phyloP scores from a whole-genome alignment of 2,329 filamentous ascomycete species.

The Rosellinia necatrix region DNA sequence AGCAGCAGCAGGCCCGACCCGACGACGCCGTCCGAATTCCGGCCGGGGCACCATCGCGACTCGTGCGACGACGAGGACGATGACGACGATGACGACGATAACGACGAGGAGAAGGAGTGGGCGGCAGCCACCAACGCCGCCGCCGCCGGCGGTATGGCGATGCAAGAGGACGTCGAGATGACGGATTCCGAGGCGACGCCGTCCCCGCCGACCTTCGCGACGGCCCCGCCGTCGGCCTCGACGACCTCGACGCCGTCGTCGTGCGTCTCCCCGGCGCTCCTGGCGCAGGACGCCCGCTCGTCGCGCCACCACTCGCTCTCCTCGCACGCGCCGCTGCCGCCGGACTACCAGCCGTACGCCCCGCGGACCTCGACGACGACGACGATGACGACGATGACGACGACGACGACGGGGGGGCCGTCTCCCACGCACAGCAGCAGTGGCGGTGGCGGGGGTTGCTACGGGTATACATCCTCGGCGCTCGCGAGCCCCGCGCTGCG shows the following conservation, averaged over 20 bases:
- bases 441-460: slow-evolving; percentile 6
- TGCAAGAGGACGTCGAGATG: slow-evolving; percentile 64
- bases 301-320: slow-evolving; percentile 41
- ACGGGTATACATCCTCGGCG: slow-evolving; percentile 46
- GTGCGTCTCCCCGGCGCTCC: slow-evolving; percentile 57
- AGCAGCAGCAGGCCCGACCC: neutral
- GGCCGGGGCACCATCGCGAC: slow-evolving; percentile 26
- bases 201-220: slow-evolving; percentile 55
- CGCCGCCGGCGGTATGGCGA: no score
- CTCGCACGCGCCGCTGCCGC: slow-evolving; percentile 58
- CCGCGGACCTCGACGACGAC: no score
- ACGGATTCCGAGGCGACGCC: slow-evolving; percentile 54
- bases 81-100: slow-evolving; percentile 48
- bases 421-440: slow-evolving; percentile 51
- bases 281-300: slow-evolving; percentile 47
- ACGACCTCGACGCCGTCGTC: slow-evolving; percentile 45
- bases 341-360: slow-evolving; percentile 48
- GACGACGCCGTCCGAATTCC: slow-evolving; percentile 37
- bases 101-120: no score
- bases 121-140: no score
- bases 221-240: slow-evolving; percentile 39
- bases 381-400: no score
- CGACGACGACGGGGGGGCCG: no score
- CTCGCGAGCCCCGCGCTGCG: slow-evolving; percentile 59
- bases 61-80: slow-evolving; percentile 48